Evolutionary conservation across 805 yeast genomes (phyloP).

Genomic region (Wickerhamomyces silvicola): DNA sequence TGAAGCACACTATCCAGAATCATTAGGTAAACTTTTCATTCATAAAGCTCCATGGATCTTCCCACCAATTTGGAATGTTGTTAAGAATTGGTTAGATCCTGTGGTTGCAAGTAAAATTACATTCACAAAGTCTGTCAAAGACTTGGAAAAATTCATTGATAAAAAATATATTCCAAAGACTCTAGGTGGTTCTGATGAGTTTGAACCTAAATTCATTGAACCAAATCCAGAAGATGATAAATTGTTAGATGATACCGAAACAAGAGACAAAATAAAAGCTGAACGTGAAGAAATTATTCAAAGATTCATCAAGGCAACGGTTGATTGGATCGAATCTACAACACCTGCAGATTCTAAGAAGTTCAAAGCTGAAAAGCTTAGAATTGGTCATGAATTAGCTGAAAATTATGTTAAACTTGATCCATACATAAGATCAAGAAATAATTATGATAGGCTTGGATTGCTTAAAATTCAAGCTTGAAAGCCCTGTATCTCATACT

Average conservation of each 20-base stretch:
- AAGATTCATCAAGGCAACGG: slow-evolving; percentile 57
- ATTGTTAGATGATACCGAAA: slow-evolving; percentile 36
- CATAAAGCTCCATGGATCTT: slow-evolving; percentile 98
- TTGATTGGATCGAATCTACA: slow-evolving; percentile 69
- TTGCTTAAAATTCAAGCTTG: slow-evolving; percentile 8
- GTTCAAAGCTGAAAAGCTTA: slow-evolving; percentile 48
- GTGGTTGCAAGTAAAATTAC: slow-evolving; percentile 88
- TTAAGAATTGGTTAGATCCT: slow-evolving; percentile 93
- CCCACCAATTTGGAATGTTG: slow-evolving; percentile 88
- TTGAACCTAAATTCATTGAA: slow-evolving; percentile 48
- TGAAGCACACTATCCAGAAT: slow-evolving; percentile 96
- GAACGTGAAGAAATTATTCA: slow-evolving; percentile 52
- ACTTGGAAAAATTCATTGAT: slow-evolving; percentile 58
- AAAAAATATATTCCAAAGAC: slow-evolving; percentile 54
- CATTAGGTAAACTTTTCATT: slow-evolving; percentile 74
- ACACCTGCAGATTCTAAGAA: slow-evolving; percentile 41
- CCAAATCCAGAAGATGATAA: slow-evolving; percentile 60
- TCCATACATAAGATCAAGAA: slow-evolving; percentile 75
- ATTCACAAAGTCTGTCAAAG: slow-evolving; percentile 68
- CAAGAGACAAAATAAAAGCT: slow-evolving; percentile 35
- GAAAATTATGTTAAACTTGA: slow-evolving; percentile 66
- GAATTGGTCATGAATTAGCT: slow-evolving; percentile 45
- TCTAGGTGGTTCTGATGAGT: slow-evolving; percentile 67
- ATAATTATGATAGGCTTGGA: slow-evolving; percentile 75
- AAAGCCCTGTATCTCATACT: no score